A percentile compares a stretch with the other conserved stretches of the same genome.
These are phyloP conservation scores for Bathelium albidoporum DNA, from an alignment of 495 filamentous ascomycete genomes.

Conservation along the genomic window DNA sequence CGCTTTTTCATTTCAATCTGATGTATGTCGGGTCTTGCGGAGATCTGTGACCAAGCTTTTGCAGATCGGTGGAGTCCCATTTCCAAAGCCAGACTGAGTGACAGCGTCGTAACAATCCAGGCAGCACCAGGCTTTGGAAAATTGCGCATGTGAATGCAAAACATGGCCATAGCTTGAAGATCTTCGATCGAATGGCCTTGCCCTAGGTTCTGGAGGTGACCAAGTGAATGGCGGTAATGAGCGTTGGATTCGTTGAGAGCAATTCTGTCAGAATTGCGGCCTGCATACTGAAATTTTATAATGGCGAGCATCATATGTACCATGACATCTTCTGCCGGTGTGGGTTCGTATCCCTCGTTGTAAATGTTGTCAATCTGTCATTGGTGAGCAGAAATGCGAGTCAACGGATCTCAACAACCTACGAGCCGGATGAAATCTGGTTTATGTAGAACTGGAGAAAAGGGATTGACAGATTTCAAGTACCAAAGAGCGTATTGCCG, in stretches of 20 bases:
- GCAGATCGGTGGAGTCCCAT: slow-evolving; percentile 61
- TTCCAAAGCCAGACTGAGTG: slow-evolving; percentile 57
- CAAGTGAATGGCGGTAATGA: slow-evolving; percentile 65
- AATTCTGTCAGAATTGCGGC: slow-evolving; percentile 45
- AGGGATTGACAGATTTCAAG: slow-evolving; percentile 61
- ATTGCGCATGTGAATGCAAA: slow-evolving; percentile 57
- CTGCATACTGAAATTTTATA: slow-evolving; percentile 61
- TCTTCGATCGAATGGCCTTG: slow-evolving; percentile 49
- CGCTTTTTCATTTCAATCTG: slow-evolving; percentile 62
- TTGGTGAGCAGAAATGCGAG: not conserved
- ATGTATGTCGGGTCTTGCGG: slow-evolving; percentile 36
- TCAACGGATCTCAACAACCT: slow-evolving; percentile 5
- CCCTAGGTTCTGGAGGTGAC: slow-evolving; percentile 53
- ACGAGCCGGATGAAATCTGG: slow-evolving; percentile 58
- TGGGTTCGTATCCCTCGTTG: slow-evolving; percentile 31
- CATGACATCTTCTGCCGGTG: slow-evolving; percentile 54
- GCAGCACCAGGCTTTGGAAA: slow-evolving; percentile 72
- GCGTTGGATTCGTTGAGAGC: slow-evolving; percentile 55
- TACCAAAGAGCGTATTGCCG: slow-evolving; percentile 59
- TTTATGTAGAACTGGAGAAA: slow-evolving; percentile 60
- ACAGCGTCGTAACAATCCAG: slow-evolving; percentile 49
- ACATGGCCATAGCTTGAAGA: slow-evolving; percentile 60
- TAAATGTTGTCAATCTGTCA: slow-evolving; percentile 5
- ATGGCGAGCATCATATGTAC: slow-evolving; percentile 71
- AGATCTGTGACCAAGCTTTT: slow-evolving; percentile 48